Evolutionary conservation across 2,329 filamentous ascomycete species (phyloP), one percentile per base, ranked within the genome.

Genomic region (Eutypa lata): DNA sequence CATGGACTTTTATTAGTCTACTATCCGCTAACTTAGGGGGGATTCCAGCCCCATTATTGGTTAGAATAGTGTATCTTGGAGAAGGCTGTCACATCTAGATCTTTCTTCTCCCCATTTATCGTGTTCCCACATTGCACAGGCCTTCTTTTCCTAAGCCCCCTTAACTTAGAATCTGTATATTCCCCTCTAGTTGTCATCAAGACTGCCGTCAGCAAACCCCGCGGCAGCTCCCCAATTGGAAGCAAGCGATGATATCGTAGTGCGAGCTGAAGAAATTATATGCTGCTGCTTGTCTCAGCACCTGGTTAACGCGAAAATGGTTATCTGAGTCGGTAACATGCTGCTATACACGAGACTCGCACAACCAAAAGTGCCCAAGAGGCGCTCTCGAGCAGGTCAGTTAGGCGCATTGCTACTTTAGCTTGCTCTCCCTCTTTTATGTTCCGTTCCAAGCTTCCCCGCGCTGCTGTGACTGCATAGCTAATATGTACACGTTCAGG

Each of bases 331-430:
- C 58, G 53, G 57, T 61, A 67, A 59, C 44, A 84, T 84, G 82
- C 68, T 85, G 60, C 67, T 85, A 44, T 85, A 83, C 63, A 82
- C 80, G n/a, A 76, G 74, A 66, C 68, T 78, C 48, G 81, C 81
- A 53, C 67, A 75, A 46, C 79, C 81, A n/a, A 84, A 83, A 68
- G 71, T 75, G 44, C 81, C 81, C 31, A 85, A 84, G 69, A 77
- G 72, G 62, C 75, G 82, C 51, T 84, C 82, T n/a, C 74, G 81
- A 71, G 76, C 79, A 65, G 80, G 80, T 83, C 69, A 71, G 77
- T 76, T 31, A 31, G 26, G 10, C 6, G 6, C 10, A 18, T 47
- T 28, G 7, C 38, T 43, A 6, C 49, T 49, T 35, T 46, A 35
- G 35, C 42, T 18, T 38, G 19, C 33, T 48, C 22, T 38, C 35